phyloP scores from a whole-genome alignment of 495 filamentous ascomycete species.

The Clavariopsis aquatica region DNA sequence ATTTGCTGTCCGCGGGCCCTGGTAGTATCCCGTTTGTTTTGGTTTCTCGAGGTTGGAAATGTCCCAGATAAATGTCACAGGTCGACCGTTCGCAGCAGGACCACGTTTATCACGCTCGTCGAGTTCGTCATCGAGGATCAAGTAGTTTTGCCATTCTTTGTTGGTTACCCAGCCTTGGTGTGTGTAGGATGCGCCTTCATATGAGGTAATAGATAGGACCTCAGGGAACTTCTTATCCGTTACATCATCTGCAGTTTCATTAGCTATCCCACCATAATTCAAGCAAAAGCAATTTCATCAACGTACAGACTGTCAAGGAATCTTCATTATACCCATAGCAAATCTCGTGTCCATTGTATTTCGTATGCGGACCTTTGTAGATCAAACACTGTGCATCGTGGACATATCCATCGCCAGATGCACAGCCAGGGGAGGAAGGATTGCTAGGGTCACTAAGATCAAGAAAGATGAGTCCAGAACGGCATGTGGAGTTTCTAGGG shows the following conservation, averaged over 20 bases:
- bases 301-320: constrained; percentile 44
- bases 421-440: constrained; percentile 56
- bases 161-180: constrained; percentile 65
- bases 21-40: constrained; percentile 58
- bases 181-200: constrained; percentile 60
- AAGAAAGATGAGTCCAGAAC: constrained; percentile 57
- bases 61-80: constrained; percentile 43
- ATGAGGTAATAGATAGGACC: constrained; percentile 58
- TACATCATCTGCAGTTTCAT: constrained; percentile 48
- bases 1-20: constrained; percentile 51
- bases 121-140: constrained; percentile 63
- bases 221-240: constrained; percentile 53
- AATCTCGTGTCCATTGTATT: constrained; percentile 56
- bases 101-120: constrained; percentile 55
- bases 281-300: too few species aligned
- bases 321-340: constrained; percentile 63
- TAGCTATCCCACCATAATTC: too few species aligned
- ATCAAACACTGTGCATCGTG: constrained; percentile 63
- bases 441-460: constrained; percentile 48
- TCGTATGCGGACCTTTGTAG: constrained; percentile 58
- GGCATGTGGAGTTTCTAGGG: constrained; percentile 51
- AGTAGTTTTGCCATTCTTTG: constrained; percentile 52
- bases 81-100: constrained; percentile 28
- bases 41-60: constrained; percentile 34
- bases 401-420: constrained; percentile 57